Conservation (phyloP, 805 yeast genomes). For the Scheffersomyces ergatensis region DNA sequence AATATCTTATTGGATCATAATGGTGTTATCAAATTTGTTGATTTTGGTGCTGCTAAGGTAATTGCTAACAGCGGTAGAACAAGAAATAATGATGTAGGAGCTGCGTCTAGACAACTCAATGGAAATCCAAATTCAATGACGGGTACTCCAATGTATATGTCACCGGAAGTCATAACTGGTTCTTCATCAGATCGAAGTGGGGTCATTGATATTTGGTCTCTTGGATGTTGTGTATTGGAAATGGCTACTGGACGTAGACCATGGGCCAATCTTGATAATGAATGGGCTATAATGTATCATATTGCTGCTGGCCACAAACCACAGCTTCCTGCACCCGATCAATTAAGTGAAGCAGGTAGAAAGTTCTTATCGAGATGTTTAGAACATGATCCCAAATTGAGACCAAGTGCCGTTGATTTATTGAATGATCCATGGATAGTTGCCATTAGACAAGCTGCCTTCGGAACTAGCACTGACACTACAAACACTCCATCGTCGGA, state of each 20-base stretch:
- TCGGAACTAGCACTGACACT: slow-evolving; percentile 38
- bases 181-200: slow-evolving; percentile 58
- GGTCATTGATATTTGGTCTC: slow-evolving; percentile 87
- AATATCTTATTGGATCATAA: slow-evolving; percentile 85
- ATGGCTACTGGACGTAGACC: slow-evolving; percentile 97
- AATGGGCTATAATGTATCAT: slow-evolving; percentile 98
- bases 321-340: slow-evolving; percentile 74
- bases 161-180: slow-evolving; percentile 94
- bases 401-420: slow-evolving; percentile 83
- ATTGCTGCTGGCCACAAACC: slow-evolving; percentile 96
- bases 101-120: neutral
- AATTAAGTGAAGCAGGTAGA: slow-evolving; percentile 71
- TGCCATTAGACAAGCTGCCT: slow-evolving; percentile 66
- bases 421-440: slow-evolving; percentile 88
- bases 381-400: slow-evolving; percentile 74
- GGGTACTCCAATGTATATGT: slow-evolving; percentile 99
- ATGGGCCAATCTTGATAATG: slow-evolving; percentile 95
- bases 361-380: slow-evolving; percentile 72
- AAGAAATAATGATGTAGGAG: slow-evolving; percentile 15
- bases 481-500: slow-evolving; percentile 40
- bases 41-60: slow-evolving; percentile 96
- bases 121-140: slow-evolving; percentile 53
- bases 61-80: slow-evolving; percentile 61
- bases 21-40: slow-evolving; percentile 93
- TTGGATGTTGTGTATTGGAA: slow-evolving; percentile 93